Conservation (phyloP, 2,329 filamentous ascomycete genomes). For the Bipolaris zeicola region DNA sequence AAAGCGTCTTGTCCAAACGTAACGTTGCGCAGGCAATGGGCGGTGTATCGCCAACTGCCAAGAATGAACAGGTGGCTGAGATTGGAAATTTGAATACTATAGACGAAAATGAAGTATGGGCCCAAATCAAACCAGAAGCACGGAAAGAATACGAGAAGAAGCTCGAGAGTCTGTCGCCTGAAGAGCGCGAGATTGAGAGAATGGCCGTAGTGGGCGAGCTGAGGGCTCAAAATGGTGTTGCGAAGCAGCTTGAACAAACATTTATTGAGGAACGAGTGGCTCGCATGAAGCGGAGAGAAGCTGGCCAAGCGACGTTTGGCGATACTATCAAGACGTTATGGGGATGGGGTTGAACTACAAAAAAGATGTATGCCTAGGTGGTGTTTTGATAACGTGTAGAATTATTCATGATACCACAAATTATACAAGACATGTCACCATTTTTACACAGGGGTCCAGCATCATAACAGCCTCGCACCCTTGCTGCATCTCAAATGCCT, state of each 20-base stretch:
- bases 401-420: constrained; percentile 1
- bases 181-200: constrained; percentile 43
- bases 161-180: constrained; percentile 34
- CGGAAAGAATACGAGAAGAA: constrained; percentile 42
- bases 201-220: constrained; percentile 44
- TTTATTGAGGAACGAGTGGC: constrained; percentile 44
- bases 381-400: constrained; percentile 14
- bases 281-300: constrained; percentile 43
- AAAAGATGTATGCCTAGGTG: constrained; percentile 3
- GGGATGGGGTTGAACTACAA: constrained; percentile 40
- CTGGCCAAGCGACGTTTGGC: constrained; percentile 45
- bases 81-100: neutral
- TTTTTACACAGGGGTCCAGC: neutral
- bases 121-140: constrained; percentile 37
- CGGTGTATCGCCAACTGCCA: constrained; percentile 19
- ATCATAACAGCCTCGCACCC: no score
- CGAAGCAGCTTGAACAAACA: constrained; percentile 40
- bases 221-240: constrained; percentile 36
- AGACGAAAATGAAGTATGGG: constrained; percentile 37
- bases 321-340: constrained; percentile 47
- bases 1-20: constrained; percentile 57
- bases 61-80: constrained; percentile 11
- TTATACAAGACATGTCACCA: neutral
- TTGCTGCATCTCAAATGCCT: no score
- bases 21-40: constrained; percentile 38